A percentile compares a stretch with the other conserved stretches of the same genome.
Conservation (phyloP, 345 rosid species). For the Hibiscus tridactylites region DNA sequence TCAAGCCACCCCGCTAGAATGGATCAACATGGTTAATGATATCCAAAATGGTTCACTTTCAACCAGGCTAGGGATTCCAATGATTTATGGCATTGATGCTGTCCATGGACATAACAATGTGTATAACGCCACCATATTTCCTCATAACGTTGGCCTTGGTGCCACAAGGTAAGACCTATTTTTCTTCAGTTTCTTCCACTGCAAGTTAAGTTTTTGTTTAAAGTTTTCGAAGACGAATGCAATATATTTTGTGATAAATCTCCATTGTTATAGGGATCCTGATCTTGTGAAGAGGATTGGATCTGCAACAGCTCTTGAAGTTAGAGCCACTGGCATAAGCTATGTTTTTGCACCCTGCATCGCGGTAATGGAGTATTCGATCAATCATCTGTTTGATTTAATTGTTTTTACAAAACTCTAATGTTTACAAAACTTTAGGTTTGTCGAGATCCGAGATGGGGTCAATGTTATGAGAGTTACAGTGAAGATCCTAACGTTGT, state of each 20-base stretch:
- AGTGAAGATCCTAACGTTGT: slow-evolving; percentile 64
- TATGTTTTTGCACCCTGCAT: slow-evolving; percentile 83
- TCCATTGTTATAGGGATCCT: slow-evolving; percentile 47
- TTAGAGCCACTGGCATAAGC: slow-evolving; percentile 20
- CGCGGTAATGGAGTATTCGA: slow-evolving; percentile 30
- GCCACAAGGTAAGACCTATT: slow-evolving; percentile 35
- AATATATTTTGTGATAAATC: background rate
- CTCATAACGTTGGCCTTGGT: slow-evolving; percentile 57
- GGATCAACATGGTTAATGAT: slow-evolving; percentile 49
- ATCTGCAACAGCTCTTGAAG: slow-evolving; percentile 77
- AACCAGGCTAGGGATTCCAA: slow-evolving; percentile 45
- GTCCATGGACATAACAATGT: slow-evolving; percentile 58
- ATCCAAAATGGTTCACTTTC: slow-evolving; percentile 43
- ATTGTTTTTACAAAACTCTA: background rate
- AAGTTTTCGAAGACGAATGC: background rate
- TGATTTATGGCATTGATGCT: slow-evolving; percentile 59
- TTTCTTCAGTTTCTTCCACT: background rate
- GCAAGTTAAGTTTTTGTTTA: background rate
- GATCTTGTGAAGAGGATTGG: slow-evolving; percentile 70
- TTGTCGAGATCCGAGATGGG: slow-evolving; percentile 72
- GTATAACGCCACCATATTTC: slow-evolving; percentile 47
- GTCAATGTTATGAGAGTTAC: slow-evolving; percentile 62
- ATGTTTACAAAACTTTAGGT: slow-evolving; percentile 22
- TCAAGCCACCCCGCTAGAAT: slow-evolving; percentile 33
- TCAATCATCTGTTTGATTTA: background rate